Base-by-base conservation (phyloP, 2,329 filamentous ascomycete genomes). In the Drechslerella dactyloides region DNA sequence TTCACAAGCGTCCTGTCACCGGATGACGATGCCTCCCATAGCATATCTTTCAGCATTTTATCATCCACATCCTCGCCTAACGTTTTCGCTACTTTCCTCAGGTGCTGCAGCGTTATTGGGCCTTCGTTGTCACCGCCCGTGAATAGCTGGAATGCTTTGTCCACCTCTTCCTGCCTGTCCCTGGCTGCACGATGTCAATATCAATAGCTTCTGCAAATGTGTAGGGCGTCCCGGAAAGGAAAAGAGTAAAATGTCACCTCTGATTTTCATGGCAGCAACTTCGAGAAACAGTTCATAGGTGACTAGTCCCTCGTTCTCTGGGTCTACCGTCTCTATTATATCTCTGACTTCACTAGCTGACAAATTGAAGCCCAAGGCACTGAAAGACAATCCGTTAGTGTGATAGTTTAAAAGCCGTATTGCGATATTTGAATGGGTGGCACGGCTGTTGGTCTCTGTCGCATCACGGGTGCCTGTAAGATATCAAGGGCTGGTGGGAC, bases 31-130 rank as follows among this genome's bases (percentile, higher is more conserved):
- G 93, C 94, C 83, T 97, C 93, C 54, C 92, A 82, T 66, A 99
- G 89, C 94, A 99, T 99, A 82, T 97, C 92, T 81, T 86, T 87
- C 78, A 99, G 81, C 78, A 96, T 81, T 54, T 91, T 88, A 77
- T 97, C 94, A 69, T 86, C 86, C 23, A 96, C 88, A 73, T 88
- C 91, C 80, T 96, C 91, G 80, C 91, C 90, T 76, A 99, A 81
- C 76, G 91, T 86, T 75, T 86, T 87, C 46, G 93, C 92, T 60
- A 97, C 88, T 77, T 89, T 84, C 78, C 86, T 86, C 78, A 99
- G 81, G 80, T 96, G 89, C 15, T 84, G 85, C 27, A 97, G 77
- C 1, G 90, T 94, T 75, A 99, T 96, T n/a, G 85, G 86, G 1
- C 84, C 83, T 19, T 82, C 78, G 55, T 77, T 80, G 65, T 78